Conservation (phyloP, 768 basidiomycete species). For the Russula olivacea region DNA sequence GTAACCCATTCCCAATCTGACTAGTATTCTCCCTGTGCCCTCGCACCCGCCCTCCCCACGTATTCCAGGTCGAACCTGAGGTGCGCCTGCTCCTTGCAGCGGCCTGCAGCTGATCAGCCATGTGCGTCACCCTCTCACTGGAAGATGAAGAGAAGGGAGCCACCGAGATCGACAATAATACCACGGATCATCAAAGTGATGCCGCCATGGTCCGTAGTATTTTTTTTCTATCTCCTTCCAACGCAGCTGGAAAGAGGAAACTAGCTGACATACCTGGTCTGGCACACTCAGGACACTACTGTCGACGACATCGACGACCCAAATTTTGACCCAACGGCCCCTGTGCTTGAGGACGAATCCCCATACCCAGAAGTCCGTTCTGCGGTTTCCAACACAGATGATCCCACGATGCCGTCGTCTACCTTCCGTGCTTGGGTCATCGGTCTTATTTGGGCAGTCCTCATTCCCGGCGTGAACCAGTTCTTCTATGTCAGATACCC, state of each 20-base stretch:
- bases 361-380: conserved; percentile 51
- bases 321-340: conserved; percentile 32
- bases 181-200: neutral
- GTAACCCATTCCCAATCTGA: neutral
- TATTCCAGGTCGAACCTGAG: neutral
- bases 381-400: conserved; percentile 45
- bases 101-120: conserved; percentile 8
- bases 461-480: conserved; percentile 71
- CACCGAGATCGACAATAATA: conserved; percentile 23
- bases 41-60: neutral
- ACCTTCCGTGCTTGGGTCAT: conserved; percentile 38
- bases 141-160: conserved; percentile 25
- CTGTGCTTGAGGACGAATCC: conserved; percentile 40
- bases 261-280: no score
- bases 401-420: conserved; percentile 36
- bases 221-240: neutral
- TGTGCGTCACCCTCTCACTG: conserved; percentile 12
- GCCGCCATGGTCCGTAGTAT: neutral
- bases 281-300: conserved; percentile 7
- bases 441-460: conserved; percentile 43
- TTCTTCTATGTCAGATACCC: conserved; percentile 74
- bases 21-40: neutral
- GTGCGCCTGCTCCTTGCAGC: neutral
- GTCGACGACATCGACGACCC: conserved; percentile 33
- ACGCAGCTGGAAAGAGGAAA: no score